Percentiles rank a stretch among this genome's conserved stretches.
phyloP scores from a whole-genome alignment of 257 asterid species.

The Nicotiana benthamiana region DNA sequence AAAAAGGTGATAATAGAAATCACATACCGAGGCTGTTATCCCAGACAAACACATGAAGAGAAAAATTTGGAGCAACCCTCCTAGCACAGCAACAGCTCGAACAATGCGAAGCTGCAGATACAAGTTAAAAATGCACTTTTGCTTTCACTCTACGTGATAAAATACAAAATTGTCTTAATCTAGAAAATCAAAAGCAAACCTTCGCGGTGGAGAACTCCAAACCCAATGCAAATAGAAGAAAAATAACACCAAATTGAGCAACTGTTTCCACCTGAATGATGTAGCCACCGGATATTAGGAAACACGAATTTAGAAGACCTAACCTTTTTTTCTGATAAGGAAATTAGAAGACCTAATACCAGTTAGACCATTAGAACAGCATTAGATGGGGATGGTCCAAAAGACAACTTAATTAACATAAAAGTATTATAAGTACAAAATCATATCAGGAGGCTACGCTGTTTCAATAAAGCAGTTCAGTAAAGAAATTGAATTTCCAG shows the following conservation, averaged over 20 bases:
- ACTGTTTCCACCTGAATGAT: constrained; percentile 75
- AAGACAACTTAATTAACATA: neutral
- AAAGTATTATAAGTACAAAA: neutral
- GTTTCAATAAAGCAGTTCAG: neutral
- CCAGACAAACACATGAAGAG: constrained; percentile 85
- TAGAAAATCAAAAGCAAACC: constrained; percentile 31
- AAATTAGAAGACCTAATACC: neutral
- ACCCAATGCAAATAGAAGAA: constrained; percentile 85
- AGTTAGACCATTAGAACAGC: neutral
- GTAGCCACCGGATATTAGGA: constrained; percentile 10
- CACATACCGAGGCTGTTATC: constrained; percentile 60
- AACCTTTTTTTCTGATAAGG: neutral
- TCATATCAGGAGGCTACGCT: neutral
- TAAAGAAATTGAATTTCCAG: neutral
- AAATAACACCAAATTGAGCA: constrained; percentile 85
- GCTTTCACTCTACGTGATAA: neutral
- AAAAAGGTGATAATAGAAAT: constrained; percentile 4
- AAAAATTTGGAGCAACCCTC: constrained; percentile 80
- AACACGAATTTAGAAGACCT: neutral
- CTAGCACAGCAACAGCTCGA: constrained; percentile 75
- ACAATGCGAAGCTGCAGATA: constrained; percentile 68
- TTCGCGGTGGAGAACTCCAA: constrained; percentile 78
- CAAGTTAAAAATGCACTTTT: constrained; percentile 4
- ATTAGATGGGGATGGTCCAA: neutral
- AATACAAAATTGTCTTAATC: constrained; percentile 2